Percentiles rank a stretch among this genome's conserved stretches.
These are phyloP conservation scores for Arctostaphylos glauca DNA, from an alignment of 148 eudicot genomes.

Conservation along the genomic window DNA sequence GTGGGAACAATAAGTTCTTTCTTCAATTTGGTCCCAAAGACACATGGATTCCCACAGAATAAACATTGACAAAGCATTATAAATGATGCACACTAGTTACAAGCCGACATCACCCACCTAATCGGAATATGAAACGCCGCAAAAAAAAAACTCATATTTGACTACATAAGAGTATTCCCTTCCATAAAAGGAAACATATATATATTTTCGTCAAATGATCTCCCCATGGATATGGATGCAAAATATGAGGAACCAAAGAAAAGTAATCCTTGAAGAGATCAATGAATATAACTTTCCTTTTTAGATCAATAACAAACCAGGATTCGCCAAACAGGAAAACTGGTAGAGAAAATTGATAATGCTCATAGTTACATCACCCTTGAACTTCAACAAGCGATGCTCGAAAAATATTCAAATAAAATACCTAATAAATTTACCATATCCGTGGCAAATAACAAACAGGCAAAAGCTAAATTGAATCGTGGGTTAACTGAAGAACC, in stretches of 20 bases:
- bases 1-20: neutral
- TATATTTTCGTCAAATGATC: neutral
- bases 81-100: neutral
- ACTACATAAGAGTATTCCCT: neutral
- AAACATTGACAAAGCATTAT: neutral
- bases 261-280: neutral
- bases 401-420: neutral
- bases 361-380: neutral
- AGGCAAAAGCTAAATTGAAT: neutral
- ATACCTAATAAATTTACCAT: too few species aligned
- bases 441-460: neutral
- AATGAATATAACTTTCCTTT: neutral
- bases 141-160: neutral
- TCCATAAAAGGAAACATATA: neutral
- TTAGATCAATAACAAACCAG: neutral
- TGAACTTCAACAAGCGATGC: neutral
- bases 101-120: constrained; percentile 6
- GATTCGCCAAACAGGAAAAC: neutral
- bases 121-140: neutral
- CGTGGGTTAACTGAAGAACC: neutral
- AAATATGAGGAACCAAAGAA: neutral
- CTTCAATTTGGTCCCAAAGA: constrained; percentile 7
- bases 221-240: neutral
- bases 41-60: neutral
- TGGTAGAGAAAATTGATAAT: neutral